These are phyloP conservation scores for Talaromyces nanjingensis DNA, from an alignment of 495 filamentous ascomycete species.

Conservation along the genomic window DNA sequence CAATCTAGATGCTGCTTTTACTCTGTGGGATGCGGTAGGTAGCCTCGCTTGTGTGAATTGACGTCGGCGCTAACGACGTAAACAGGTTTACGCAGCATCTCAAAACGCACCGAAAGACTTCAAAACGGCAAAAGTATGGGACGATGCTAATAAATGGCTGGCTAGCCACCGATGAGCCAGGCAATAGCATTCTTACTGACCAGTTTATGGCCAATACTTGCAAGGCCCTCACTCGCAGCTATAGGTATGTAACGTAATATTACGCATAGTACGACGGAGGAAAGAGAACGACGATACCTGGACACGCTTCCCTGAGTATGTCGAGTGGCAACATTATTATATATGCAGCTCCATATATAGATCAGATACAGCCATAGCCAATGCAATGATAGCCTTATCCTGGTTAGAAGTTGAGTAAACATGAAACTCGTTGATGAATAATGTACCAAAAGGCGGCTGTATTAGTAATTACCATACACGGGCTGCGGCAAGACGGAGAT, in stretches of 20 bases:
- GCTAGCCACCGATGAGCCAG: conserved; percentile 13
- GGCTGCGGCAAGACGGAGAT: background rate
- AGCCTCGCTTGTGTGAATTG: background rate
- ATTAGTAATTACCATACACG: conserved; percentile 2
- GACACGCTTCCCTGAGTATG: background rate
- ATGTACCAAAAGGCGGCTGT: background rate
- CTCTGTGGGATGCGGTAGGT: conserved; percentile 74
- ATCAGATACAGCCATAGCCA: background rate
- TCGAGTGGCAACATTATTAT: background rate
- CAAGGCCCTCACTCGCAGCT: background rate
- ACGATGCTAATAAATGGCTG: conserved; percentile 61
- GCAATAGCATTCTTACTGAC: background rate
- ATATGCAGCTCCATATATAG: conserved; percentile 4
- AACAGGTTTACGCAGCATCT: conserved; percentile 56
- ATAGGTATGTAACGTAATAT: background rate
- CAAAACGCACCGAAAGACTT: conserved; percentile 59
- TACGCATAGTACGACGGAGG: background rate
- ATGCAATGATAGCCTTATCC: background rate
- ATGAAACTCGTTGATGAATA: background rate
- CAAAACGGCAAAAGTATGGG: conserved; percentile 54
- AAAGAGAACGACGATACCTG: background rate
- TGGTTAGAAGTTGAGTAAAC: background rate
- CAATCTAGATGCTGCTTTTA: conserved; percentile 74
- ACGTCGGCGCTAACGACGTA: background rate
- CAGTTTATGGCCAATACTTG: background rate